Evolutionary conservation across 768 basidiomycete genomes (phyloP), one percentile per base, ranked within the genome.

Genomic region (Trametes meyenii): DNA sequence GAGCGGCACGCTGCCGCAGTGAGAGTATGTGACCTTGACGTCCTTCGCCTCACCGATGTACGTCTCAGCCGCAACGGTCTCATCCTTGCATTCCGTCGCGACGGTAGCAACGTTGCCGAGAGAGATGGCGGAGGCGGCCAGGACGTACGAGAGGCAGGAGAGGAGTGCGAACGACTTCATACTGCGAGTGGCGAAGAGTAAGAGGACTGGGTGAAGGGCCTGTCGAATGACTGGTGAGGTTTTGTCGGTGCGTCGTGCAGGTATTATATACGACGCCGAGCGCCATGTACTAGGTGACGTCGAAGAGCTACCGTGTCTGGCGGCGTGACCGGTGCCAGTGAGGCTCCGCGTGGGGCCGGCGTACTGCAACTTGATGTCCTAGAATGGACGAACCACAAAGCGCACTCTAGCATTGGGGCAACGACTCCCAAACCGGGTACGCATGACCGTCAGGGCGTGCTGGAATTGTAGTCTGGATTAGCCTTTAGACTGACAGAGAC

Each of bases 21-120:
- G 70, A 4, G 76, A 61, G 23, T 66, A 50, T 29, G 75, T 72
- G 17, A 79, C 68, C 60, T 76, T 76, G 46, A 83, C 82, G 54
- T 82, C 74, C 53, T 73, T 74, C 62, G 78, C 71, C 66, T 74
- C 66, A 29, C 80, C 80, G 55, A 81, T 79, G 65, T 69, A 78
- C 1, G 64, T 61, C 55, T 76, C 70, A 29, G 40, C 29, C 16
- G 42, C 38, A 39, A 62, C 48, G 12, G 35, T 45, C 57, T 63
- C 57, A 19, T 38, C 14, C 29, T 23, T 11, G 57, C 62, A 63
- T 33, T 33, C 29, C 29, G 29, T 33, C 40, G 39, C 43, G 21
- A 50, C 12, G 53, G 21, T 21, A 2, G 12, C 51, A 8, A 14
- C 43, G 16, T 42, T 23, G 23, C 42, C 61, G 46, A 62, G 21